phyloP scores from a whole-genome alignment of 2,329 filamentous ascomycete genomes.

The Pseudocercospora pini-densiflorae region DNA sequence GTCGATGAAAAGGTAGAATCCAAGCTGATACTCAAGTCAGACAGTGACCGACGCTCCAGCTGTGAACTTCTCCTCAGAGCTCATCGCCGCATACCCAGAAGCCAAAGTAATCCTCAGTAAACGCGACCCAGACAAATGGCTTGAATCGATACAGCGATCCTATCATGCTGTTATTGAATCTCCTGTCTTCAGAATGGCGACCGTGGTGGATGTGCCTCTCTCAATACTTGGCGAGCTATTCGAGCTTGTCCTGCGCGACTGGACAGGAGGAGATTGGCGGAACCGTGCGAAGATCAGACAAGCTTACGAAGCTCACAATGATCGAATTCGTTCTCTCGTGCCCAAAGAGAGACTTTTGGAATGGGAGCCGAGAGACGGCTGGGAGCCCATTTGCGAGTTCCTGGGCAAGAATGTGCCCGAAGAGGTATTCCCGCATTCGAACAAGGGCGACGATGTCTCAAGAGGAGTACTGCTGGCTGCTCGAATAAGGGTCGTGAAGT shows the following conservation, averaged over 20 bases:
- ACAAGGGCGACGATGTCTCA: conserved; percentile 11
- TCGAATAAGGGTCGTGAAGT: conserved; percentile 2
- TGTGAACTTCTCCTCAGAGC: conserved; percentile 34
- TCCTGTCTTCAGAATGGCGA: conserved; percentile 11
- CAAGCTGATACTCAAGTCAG: background rate
- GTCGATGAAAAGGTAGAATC: background rate
- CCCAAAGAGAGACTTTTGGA: conserved; percentile 34
- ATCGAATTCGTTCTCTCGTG: conserved; percentile 13
- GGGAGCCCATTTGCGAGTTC: conserved; percentile 38
- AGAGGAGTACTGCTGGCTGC: conserved; percentile 8
- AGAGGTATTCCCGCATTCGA: conserved; percentile 30
- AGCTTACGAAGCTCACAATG: conserved; percentile 19
- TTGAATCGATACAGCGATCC: conserved; percentile 9
- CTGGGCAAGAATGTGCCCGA: conserved; percentile 32
- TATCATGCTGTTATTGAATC: conserved; percentile 17
- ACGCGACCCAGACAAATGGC: conserved; percentile 44
- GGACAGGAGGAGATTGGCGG: conserved; percentile 15
- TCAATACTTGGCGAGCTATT: conserved; percentile 11
- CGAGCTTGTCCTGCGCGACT: conserved; percentile 16
- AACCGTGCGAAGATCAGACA: conserved; percentile 12
- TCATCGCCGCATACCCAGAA: conserved; percentile 62
- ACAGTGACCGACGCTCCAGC: conserved; percentile 11
- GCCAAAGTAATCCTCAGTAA: conserved; percentile 68
- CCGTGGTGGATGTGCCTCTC: conserved; percentile 10
- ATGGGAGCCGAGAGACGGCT: conserved; percentile 32